Base-by-base conservation (phyloP, 1,284 basidiomycete species). In the Salmacisia buchloeana region DNA sequence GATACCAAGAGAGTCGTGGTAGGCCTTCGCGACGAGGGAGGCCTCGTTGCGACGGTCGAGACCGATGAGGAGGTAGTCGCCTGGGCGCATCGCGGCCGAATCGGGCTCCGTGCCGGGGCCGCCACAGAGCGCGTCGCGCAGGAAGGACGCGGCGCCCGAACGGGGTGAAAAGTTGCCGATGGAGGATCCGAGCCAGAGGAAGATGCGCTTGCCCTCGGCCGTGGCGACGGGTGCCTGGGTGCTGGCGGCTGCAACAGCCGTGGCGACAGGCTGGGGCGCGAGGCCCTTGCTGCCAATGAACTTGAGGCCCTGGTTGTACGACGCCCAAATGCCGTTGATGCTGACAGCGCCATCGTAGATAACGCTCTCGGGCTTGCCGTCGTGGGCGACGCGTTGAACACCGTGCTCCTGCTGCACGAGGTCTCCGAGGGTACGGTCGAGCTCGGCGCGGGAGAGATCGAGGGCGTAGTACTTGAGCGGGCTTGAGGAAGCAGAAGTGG, bases 141-240 rank as follows among this genome's bases (percentile, higher is more conserved):
- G 85, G 81, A 98, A 97, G 0, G 84, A 82, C 0, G 85, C 85
- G 6, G 89, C 90, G 29, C 85, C 88, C 23, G 69, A 60, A 18
- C 84, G 83, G 27, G 92, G 86, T n/a, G 83, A 80, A 80, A 97
- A 97, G 82, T 97, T 97, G 13, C 94, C 94, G 13, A 97, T 82
- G 0, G 92, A 92, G 0, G 91, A 94, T 0, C 94, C 94, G n/a
- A 97, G 84, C 83, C 96, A 97, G 64, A 97, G 82, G 62, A 97
- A 62, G 59, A 71, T 72, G 29, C 71, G 60, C 35, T 65, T 64
- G 45, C 69, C 69, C 52, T 72, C 68, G 7, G 27, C 39, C 23
- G 39, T 15, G 4, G 9, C 29, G 12, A 31, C 12, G 29, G 31
- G 49, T 9, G n/a, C 7, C 23, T 13, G 13, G 49, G 2, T 35